Percentiles rank a stretch among this genome's conserved stretches.
Conservation (phyloP, 1,284 basidiomycete genomes). For the Ceratobasidium papillatum region DNA sequence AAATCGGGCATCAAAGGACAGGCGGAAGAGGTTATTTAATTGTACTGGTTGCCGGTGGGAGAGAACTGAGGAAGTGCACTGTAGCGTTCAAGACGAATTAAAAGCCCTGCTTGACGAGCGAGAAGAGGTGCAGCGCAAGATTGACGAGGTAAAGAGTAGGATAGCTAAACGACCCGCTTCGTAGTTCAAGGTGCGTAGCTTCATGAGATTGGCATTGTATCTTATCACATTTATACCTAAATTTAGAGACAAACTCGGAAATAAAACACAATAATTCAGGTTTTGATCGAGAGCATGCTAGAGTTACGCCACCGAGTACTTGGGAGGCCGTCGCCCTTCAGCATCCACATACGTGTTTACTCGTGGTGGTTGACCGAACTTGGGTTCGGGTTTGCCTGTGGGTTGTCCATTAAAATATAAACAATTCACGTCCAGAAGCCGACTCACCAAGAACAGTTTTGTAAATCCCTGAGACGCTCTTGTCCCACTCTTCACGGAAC, state of each 20-base stretch:
- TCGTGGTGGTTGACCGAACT: conserved; percentile 69
- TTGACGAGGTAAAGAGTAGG: conserved; percentile 19
- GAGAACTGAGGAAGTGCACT: neutral
- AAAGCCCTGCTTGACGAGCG: conserved; percentile 11
- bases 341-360: conserved; percentile 57
- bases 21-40: conserved; percentile 7
- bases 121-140: conserved; percentile 31
- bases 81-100: conserved; percentile 22
- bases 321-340: neutral
- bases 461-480: conserved; percentile 73
- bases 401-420: conserved; percentile 34
- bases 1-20: neutral
- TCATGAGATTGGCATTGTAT: neutral
- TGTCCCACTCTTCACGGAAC: conserved; percentile 83
- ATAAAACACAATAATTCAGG: neutral
- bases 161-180: neutral
- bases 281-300: neutral
- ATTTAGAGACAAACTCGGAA: neutral
- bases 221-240: neutral
- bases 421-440: conserved; percentile 18
- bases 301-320: conserved; percentile 6
- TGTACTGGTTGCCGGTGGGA: too few species aligned
- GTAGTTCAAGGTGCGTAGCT: neutral
- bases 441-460: conserved; percentile 71
- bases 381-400: conserved; percentile 66